A percentile compares a stretch with the other conserved stretches of the same genome.
Conservation (phyloP, 441 rosid species). For the Erodium moschatum region DNA sequence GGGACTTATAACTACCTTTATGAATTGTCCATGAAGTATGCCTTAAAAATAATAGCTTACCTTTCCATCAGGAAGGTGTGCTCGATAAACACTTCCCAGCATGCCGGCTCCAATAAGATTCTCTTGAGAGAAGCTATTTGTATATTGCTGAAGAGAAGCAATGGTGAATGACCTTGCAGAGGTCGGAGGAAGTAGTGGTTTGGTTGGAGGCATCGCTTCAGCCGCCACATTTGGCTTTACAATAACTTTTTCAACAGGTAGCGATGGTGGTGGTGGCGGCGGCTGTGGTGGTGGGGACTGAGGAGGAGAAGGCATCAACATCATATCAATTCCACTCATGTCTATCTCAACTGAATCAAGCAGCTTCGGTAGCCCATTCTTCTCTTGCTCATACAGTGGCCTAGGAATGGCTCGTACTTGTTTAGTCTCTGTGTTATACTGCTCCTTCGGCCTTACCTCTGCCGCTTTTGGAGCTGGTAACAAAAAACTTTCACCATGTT, state of each 20-base stretch:
- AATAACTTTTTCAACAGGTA: constrained; percentile 31
- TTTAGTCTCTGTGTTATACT: constrained; percentile 30
- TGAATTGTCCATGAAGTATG: no score
- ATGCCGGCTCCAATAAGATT: constrained; percentile 80
- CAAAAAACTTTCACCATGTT: constrained; percentile 10
- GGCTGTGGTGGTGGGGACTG: constrained; percentile 18
- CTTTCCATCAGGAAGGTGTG: constrained; percentile 78
- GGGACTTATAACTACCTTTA: no score
- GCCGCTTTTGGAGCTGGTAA: constrained; percentile 40
- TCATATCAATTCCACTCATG: constrained; percentile 22
- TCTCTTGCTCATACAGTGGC: constrained; percentile 30
- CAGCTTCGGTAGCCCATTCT: constrained; percentile 25
- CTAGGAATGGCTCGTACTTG: constrained; percentile 27
- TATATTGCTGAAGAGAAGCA: constrained; percentile 91
- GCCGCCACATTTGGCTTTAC: constrained; percentile 22
- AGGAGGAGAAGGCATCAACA: constrained; percentile 17
- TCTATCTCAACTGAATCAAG: constrained; percentile 18
- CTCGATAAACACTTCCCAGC: constrained; percentile 88
- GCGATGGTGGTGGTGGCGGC: constrained; percentile 31
- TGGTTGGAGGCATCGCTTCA: constrained; percentile 31
- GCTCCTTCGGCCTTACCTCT: constrained; percentile 30
- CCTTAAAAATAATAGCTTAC: constrained; percentile 26
- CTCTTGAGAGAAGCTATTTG: constrained; percentile 91
- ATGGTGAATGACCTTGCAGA: constrained; percentile 47
- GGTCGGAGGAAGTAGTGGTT: constrained; percentile 31